phyloP scores from a whole-genome alignment of 179 eudicot species.

The Gypsophila paniculata region DNA sequence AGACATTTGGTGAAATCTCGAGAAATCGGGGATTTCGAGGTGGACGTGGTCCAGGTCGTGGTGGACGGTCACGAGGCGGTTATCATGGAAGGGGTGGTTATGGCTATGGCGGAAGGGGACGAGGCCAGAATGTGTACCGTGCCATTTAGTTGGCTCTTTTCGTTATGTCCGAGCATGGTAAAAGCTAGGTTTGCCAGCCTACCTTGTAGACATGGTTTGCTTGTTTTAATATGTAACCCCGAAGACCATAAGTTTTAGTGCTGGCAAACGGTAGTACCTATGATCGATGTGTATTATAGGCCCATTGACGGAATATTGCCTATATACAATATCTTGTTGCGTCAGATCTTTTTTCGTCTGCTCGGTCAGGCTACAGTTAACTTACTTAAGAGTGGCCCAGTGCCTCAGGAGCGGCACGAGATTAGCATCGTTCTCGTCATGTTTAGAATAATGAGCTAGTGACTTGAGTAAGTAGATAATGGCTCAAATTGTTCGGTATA shows the following conservation, averaged over 20 bases:
- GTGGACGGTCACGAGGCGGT: constrained; percentile 68
- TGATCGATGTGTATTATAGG: constrained; percentile 11
- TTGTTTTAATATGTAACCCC: constrained; percentile 25
- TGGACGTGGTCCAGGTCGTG: constrained; percentile 55
- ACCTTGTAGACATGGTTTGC: constrained; percentile 24
- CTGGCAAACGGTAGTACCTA: constrained; percentile 19
- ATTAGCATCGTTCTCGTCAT: constrained; percentile 2
- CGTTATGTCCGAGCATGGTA: constrained; percentile 4
- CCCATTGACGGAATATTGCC: constrained; percentile 19
- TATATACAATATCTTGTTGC: constrained; percentile 12
- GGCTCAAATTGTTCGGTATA: neutral
- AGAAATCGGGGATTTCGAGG: constrained; percentile 75
- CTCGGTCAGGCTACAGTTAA: neutral
- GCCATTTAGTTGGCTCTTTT: constrained; percentile 33
- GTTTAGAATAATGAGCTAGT: constrained; percentile 16
- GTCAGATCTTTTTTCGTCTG: constrained; percentile 11
- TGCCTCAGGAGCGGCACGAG: constrained; percentile 9
- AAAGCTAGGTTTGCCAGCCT: constrained; percentile 25
- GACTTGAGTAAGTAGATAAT: constrained; percentile 15
- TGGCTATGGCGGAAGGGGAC: constrained; percentile 63
- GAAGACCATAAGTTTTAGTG: constrained; percentile 18
- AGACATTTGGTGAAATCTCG: constrained; percentile 85
- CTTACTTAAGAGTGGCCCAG: neutral
- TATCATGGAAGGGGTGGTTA: constrained; percentile 60
- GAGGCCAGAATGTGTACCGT: constrained; percentile 55